Evolutionary conservation across 257 asterid genomes (phyloP).

Genomic region (Rehmannia glutinosa): DNA sequence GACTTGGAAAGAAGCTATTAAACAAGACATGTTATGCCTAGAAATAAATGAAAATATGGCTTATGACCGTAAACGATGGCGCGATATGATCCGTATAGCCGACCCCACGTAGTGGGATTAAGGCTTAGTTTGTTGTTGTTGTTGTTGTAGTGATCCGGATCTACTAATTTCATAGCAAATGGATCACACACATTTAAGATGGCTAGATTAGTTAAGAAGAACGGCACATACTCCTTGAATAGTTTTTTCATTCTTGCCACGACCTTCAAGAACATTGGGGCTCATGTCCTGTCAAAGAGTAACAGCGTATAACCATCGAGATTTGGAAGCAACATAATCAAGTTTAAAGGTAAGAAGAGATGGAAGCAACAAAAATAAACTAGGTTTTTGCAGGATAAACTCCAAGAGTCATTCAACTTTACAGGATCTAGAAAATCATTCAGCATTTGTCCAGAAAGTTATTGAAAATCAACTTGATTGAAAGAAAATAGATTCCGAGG

Average conservation of each 20-base stretch:
- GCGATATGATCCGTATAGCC: no score
- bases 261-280: conserved; percentile 79
- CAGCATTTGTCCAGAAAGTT: neutral
- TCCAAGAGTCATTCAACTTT: neutral
- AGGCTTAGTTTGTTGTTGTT: no score
- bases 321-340: conserved; percentile 11
- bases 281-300: conserved; percentile 58
- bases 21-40: no score
- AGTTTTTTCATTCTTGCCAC: conserved; percentile 49
- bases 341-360: neutral
- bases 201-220: conserved; percentile 13
- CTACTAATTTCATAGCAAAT: neutral
- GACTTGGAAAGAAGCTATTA: no score
- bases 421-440: neutral
- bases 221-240: conserved; percentile 64
- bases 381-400: conserved; percentile 1
- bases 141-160: neutral
- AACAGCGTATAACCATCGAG: neutral
- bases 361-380: conserved; percentile 12
- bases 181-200: conserved; percentile 1
- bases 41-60: no score
- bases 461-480: conserved; percentile 15
- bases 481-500: conserved; percentile 9
- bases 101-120: no score
- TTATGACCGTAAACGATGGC: no score